A percentile compares a stretch with the other conserved stretches of the same genome.
These are phyloP conservation scores for Cladobotryum protrusum DNA, from an alignment of 2,329 filamentous ascomycete species.

Conservation along the genomic window DNA sequence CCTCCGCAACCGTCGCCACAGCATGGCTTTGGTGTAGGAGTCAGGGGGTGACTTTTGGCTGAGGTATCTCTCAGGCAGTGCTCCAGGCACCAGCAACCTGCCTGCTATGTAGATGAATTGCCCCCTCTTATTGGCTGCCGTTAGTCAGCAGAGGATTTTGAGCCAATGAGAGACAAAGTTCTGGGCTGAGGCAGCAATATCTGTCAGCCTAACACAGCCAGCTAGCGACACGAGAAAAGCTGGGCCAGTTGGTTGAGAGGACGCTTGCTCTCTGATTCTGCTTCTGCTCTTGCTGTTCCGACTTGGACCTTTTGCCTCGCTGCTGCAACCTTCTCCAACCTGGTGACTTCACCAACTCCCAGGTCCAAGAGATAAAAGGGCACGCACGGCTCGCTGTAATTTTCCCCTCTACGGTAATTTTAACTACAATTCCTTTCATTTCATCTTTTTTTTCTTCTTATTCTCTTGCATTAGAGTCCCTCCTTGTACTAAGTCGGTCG, in stretches of 20 bases:
- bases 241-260: slow-evolving; percentile 8
- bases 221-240: slow-evolving; percentile 25
- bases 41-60: slow-evolving; percentile 17
- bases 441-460: slow-evolving; percentile 14
- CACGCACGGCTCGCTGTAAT: slow-evolving; percentile 2
- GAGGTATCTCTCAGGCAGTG: slow-evolving; percentile 21
- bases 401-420: slow-evolving; percentile 12
- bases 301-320: slow-evolving; percentile 14
- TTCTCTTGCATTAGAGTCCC: slow-evolving; percentile 1
- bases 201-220: slow-evolving; percentile 10
- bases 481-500: slow-evolving; percentile 1
- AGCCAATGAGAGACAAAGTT: slow-evolving; percentile 26
- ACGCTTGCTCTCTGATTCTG: too few species aligned
- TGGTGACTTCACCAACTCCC: slow-evolving; percentile 8
- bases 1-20: not conserved
- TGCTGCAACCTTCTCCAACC: slow-evolving; percentile 14
- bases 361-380: slow-evolving; percentile 25
- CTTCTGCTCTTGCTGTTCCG: too few species aligned
- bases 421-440: slow-evolving; percentile 6
- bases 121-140: slow-evolving; percentile 23
- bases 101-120: slow-evolving; percentile 15
- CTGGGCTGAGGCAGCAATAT: slow-evolving; percentile 32
- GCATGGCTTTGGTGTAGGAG: not conserved
- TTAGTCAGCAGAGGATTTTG: slow-evolving; percentile 19
- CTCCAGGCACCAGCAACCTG: slow-evolving; percentile 26